These are phyloP conservation scores for Penstemon davidsonii DNA, from an alignment of 257 asterid genomes.

Conservation along the genomic window DNA sequence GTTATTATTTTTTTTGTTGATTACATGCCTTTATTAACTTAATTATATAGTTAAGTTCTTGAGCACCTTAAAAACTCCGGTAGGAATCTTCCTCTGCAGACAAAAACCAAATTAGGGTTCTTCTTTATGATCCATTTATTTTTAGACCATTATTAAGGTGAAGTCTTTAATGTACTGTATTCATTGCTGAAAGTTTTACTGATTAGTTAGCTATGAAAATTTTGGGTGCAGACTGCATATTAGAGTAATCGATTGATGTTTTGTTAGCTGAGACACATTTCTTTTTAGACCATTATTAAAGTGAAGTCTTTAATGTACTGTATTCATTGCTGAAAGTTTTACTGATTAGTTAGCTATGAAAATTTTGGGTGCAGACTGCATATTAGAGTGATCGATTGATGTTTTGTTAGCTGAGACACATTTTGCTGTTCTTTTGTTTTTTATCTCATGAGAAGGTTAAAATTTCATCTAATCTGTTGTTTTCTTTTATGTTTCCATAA, in stretches of 20 bases:
- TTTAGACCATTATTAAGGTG: too few species aligned
- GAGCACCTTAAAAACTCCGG: slow-evolving; percentile 9
- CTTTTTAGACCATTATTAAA: too few species aligned
- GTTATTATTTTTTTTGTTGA: slow-evolving; percentile 4
- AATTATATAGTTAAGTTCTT: slow-evolving; percentile 4
- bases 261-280: neutral
- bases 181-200: too few species aligned
- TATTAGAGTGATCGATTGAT: neutral
- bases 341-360: neutral
- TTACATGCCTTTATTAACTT: neutral
- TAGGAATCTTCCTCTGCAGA: too few species aligned
- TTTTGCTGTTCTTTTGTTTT: neutral
- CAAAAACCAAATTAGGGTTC: too few species aligned
- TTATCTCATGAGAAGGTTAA: neutral
- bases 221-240: slow-evolving; percentile 9
- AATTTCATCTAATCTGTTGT: too few species aligned
- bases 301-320: too few species aligned
- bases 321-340: too few species aligned
- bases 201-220: neutral
- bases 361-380: slow-evolving; percentile 9
- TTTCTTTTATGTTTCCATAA: too few species aligned
- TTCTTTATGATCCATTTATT: too few species aligned
- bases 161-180: too few species aligned
- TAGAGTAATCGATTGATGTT: slow-evolving; percentile 7
- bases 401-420: slow-evolving; percentile 5